Percentiles rank a stretch among this genome's conserved stretches.
phyloP scores from a whole-genome alignment of 1,139 yeast genomes.

The Nakaseomyces delphensis region DNA sequence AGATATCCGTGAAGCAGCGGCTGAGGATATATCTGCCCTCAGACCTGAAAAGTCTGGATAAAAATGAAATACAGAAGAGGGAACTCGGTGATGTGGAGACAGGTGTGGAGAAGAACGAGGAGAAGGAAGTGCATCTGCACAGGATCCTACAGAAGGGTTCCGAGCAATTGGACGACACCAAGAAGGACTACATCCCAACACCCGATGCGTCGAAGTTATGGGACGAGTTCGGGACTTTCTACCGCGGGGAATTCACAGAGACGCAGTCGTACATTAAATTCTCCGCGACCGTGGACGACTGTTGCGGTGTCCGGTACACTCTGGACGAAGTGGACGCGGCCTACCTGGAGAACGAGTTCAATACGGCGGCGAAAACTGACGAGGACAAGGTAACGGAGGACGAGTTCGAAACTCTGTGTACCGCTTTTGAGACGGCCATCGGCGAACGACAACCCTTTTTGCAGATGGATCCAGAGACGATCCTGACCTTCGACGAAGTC shows the following conservation, averaged over 20 bases:
- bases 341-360: slow-evolving; percentile 41
- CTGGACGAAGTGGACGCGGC: slow-evolving; percentile 85
- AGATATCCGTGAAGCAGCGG: slow-evolving; percentile 86
- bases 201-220: slow-evolving; percentile 88
- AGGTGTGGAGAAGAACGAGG: slow-evolving; percentile 97
- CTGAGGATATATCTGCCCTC: slow-evolving; percentile 67
- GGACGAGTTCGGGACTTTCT: slow-evolving; percentile 67
- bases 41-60: slow-evolving; percentile 74
- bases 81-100: slow-evolving; percentile 88
- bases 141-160: slow-evolving; percentile 45
- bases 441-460: slow-evolving; percentile 82
- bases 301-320: slow-evolving; percentile 75
- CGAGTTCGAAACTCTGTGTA: slow-evolving; percentile 76
- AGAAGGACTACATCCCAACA: slow-evolving; percentile 82
- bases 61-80: slow-evolving; percentile 60
- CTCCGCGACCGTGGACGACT: slow-evolving; percentile 92
- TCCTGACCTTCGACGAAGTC: slow-evolving; percentile 63
- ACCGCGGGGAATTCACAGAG: slow-evolving; percentile 55
- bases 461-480: slow-evolving; percentile 72
- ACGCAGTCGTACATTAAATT: slow-evolving; percentile 80
- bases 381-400: slow-evolving; percentile 48
- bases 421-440: slow-evolving; percentile 64
- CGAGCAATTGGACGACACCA: slow-evolving; percentile 32
- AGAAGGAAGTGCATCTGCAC: slow-evolving; percentile 92
- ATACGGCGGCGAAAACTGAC: slow-evolving; percentile 32